Base-by-base conservation (phyloP, 371 early-diverging fungal genomes). In the Rhizopus delemar region DNA sequence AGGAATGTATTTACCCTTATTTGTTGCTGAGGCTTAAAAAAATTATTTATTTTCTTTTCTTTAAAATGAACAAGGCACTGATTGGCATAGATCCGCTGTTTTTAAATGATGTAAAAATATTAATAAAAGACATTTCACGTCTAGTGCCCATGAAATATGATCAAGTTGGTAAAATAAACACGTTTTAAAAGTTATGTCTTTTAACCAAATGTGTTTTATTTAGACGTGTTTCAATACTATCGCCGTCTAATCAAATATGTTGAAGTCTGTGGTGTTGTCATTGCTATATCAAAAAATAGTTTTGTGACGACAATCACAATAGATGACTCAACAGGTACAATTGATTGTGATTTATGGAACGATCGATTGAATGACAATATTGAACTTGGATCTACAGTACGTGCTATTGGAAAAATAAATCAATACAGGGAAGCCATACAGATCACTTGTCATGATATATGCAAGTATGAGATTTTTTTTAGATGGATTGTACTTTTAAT, bases 321-420 rank as follows among this genome's bases (percentile, higher is more conserved):
- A 11, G 67, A 67, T 39, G 67, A 67, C 33, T 50, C 56, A 11
- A 62, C 62, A 11, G 67, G 56, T 1, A 56, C 51, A 8, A 46
- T 67, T 7, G 35, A 32, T 16, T 67, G 67, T 41, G 49, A 36
- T 13, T 28, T 50, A 11, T 67, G 62, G 62, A 41, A 48, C 8
- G 38, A 62, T 5, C 22, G 16, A 5, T 36, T 2, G 32, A 56
- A 28, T 28, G n/a, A 50, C 39, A 5, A 46, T 51, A n/a, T 41
- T 53, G 3, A n/a, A 51, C 32, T 67, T 22, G 62, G 62, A 1
- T 56, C 59, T 9, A 22, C 16, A 15, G 59, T 67, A 7, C 46
- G 46, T 5, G 46, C 62, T 0, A 32, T 6, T 6, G 67, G 67
- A 35, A 57, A 41, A 16, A 41, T 67, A 3, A 12, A 12, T n/a